Evolutionary conservation across 2,329 filamentous ascomycete genomes (phyloP).

Genomic region (Cercospora beticola): DNA sequence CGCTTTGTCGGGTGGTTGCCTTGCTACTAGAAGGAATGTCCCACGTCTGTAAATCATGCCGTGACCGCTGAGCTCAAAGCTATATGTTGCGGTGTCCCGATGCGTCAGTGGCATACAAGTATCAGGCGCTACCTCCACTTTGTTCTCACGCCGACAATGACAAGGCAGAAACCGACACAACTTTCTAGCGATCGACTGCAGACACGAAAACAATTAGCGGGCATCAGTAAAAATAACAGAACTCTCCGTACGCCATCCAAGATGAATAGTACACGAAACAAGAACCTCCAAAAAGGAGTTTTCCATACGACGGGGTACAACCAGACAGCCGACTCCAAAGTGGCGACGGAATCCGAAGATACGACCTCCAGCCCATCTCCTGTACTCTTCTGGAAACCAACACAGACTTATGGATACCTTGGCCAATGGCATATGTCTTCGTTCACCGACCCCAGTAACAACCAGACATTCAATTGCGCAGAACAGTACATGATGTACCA

Average conservation of each 20-base stretch:
- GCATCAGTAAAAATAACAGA: background rate
- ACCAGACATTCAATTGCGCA: slow-evolving; percentile 18
- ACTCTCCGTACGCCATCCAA: background rate
- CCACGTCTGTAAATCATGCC: background rate
- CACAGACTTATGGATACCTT: slow-evolving; percentile 22
- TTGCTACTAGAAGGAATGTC: background rate
- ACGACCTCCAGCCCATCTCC: background rate
- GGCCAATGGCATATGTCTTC: slow-evolving; percentile 22
- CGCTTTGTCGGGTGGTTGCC: background rate
- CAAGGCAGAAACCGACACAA: background rate
- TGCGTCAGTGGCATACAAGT: background rate
- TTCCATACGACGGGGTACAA: background rate
- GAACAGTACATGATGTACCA: slow-evolving; percentile 29
- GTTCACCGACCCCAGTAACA: slow-evolving; percentile 17
- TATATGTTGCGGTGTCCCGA: background rate
- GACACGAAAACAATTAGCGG: background rate
- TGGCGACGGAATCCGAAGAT: background rate
- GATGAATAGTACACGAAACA: background rate
- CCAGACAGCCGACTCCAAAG: background rate
- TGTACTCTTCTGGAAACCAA: slow-evolving; percentile 20
- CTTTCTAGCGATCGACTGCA: background rate
- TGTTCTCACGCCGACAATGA: background rate
- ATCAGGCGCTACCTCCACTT: background rate
- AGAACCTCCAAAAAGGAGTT: background rate
- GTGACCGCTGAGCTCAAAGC: background rate